phyloP scores from a whole-genome alignment of 2,329 filamentous ascomycete genomes.

The Sarocladiaceae sp. region DNA sequence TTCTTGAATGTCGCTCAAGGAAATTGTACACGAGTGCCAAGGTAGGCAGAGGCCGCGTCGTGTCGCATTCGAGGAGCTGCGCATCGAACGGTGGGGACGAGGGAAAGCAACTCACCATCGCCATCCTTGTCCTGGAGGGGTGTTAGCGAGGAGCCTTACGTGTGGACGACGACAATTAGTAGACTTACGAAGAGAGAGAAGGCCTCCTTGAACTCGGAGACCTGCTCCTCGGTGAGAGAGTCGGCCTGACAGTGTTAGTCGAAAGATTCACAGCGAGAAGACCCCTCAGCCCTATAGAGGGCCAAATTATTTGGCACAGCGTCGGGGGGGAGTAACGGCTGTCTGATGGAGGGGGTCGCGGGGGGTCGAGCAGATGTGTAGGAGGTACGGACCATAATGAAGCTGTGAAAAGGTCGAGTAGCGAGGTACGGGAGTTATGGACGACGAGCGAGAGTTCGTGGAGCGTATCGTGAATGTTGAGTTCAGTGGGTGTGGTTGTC shows the following conservation, averaged over 20 bases:
- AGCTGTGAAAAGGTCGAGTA: neutral
- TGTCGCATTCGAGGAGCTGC: no score
- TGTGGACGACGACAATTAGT: neutral
- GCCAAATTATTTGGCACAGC: neutral
- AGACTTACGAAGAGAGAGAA: conserved; percentile 97
- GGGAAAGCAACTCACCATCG: conserved; percentile 67
- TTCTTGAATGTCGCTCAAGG: no score
- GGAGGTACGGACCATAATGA: conserved; percentile 11
- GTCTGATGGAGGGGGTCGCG: conserved; percentile 5
- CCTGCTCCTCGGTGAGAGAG: conserved; percentile 98
- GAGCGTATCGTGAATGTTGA: conserved; percentile 3
- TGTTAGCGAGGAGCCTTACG: neutral
- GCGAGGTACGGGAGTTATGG: neutral
- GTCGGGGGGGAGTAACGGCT: neutral
- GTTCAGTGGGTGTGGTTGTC: neutral
- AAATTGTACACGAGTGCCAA: no score
- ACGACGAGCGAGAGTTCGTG: neutral
- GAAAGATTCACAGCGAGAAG: conserved; percentile 11
- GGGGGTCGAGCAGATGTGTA: conserved; percentile 11
- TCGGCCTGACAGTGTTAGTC: conserved; percentile 64
- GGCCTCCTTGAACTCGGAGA: conserved; percentile 99
- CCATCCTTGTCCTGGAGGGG: conserved; percentile 75
- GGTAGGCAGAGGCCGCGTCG: no score
- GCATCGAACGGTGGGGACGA: neutral
- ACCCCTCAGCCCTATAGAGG: conserved; percentile 20